These are phyloP conservation scores for Austroboletus novae-zelandiae DNA, from an alignment of 1,284 basidiomycete genomes.

Conservation along the genomic window DNA sequence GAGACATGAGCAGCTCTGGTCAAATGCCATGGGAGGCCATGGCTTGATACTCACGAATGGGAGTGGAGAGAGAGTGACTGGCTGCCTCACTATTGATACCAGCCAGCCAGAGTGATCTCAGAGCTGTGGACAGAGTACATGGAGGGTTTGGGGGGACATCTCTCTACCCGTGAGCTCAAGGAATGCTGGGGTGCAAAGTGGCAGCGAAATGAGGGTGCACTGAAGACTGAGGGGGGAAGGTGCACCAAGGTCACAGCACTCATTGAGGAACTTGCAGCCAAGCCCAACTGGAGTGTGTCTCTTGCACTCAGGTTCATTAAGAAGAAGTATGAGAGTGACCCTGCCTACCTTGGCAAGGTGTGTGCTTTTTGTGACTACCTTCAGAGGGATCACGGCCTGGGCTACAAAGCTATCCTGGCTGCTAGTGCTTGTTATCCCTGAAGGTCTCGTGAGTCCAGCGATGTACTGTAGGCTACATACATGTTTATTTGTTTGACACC, in stretches of 20 bases:
- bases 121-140: slow-evolving; percentile 17
- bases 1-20: slow-evolving; percentile 1
- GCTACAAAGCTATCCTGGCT: slow-evolving; percentile 5
- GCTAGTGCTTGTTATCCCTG: slow-evolving; percentile 4
- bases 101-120: slow-evolving; percentile 2
- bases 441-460: no score
- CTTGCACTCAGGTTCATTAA: slow-evolving; percentile 13
- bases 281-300: slow-evolving; percentile 14
- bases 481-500: no score
- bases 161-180: slow-evolving; percentile 10
- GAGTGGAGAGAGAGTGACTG: slow-evolving; percentile 11
- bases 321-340: slow-evolving; percentile 12
- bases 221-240: slow-evolving; percentile 13
- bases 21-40: not conserved
- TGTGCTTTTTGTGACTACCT: slow-evolving; percentile 14
- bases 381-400: slow-evolving; percentile 1
- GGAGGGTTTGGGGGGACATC: no score
- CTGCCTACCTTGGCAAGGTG: slow-evolving; percentile 7
- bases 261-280: slow-evolving; percentile 9
- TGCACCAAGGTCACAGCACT: slow-evolving; percentile 8
- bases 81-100: slow-evolving; percentile 11
- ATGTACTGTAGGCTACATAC: no score
- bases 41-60: slow-evolving; percentile 10
- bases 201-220: slow-evolving; percentile 5
- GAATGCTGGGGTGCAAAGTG: slow-evolving; percentile 18